phyloP scores from a whole-genome alignment of 1,139 yeast genomes.

The Meyerozyma sp. region DNA sequence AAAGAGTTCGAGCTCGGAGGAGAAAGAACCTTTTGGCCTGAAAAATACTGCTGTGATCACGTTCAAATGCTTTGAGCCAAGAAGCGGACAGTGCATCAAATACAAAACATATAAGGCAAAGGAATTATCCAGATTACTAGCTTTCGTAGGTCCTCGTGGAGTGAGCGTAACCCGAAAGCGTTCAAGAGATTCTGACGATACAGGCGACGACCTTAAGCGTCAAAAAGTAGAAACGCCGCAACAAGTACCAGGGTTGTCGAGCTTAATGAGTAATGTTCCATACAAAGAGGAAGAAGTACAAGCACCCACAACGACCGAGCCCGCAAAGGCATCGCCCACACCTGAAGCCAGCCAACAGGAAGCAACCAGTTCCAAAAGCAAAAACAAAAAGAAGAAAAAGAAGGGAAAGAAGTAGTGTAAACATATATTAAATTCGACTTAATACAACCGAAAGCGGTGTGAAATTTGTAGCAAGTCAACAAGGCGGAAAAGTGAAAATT shows the following conservation, averaged over 20 bases:
- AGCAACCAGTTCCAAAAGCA: constrained; percentile 5
- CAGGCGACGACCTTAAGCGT: constrained; percentile 3
- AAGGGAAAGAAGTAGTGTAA: constrained; percentile 17
- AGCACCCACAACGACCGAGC: not conserved
- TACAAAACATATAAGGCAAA: constrained; percentile 61
- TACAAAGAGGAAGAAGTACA: constrained; percentile 2
- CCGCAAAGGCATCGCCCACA: not conserved
- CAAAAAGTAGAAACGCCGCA: constrained; percentile 9
- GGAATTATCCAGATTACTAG: constrained; percentile 72
- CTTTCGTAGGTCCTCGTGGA: constrained; percentile 84
- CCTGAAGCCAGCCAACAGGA: not conserved
- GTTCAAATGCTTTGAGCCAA: constrained; percentile 70
- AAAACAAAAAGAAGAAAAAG: constrained; percentile 20
- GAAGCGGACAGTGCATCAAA: constrained; percentile 61
- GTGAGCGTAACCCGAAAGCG: constrained; percentile 35
- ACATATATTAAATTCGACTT: constrained; percentile 2
- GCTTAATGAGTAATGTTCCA: constrained; percentile 32
- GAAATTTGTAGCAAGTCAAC: constrained; percentile 1
- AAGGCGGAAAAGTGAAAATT: not conserved
- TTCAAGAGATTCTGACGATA: constrained; percentile 5
- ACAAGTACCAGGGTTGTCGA: constrained; percentile 32
- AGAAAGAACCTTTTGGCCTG: constrained; percentile 13
- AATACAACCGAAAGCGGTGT: not conserved
- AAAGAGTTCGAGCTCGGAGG: constrained; percentile 13
- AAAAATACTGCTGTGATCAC: constrained; percentile 34